Base-by-base conservation (phyloP, 2,329 filamentous ascomycete genomes). In the Fusarium sororula region DNA sequence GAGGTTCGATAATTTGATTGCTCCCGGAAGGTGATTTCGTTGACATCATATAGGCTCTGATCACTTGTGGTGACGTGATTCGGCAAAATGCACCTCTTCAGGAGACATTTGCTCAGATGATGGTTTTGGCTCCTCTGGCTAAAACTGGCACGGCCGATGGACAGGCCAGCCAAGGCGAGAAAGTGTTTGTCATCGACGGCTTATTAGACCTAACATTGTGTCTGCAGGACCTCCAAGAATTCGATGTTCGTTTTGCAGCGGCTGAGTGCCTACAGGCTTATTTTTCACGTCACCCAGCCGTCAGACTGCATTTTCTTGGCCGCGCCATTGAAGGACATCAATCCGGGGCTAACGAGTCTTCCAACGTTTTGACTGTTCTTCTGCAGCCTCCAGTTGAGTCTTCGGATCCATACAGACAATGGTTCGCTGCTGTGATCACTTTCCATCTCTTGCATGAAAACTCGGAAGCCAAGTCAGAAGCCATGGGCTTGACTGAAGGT, bases 181-280 rank as follows among this genome's bases (percentile, higher is more conserved):
- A 89, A 63, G 90, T 96, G 39, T 98, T 97, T 82, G 94, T 99
- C 37, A 98, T 99, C 78, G 96, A 98, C 81, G 96, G 94, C 4
- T 86, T 99, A 24, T 86, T 99, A 54, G 94, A 98, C 76, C 85
- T 98, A 48, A 91, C 93, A 0, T 85, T 99, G 14, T 91, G 91
- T 63, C 86, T 92, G 28, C 88, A 92, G 37, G 85, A 91, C 1
- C 83, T 90, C 26, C 88, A 91, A 59, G 87, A 93, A 41, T 93
- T 98, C 75, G 92, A 97, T 81, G 87, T 96, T 42, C 91, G 96
- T 30, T 89, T 95, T 78, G 93, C 96, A 26, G 95, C 94, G 28
- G 96, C 93, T 80, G 92, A 96, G 77, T 97, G 96, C 78, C 90
- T 99, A 70, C 95, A 98, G 81, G 94, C 96, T 5, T 99, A 99